Conservation (phyloP, 2,329 filamentous ascomycete species). For the Saccharata proteae region DNA sequence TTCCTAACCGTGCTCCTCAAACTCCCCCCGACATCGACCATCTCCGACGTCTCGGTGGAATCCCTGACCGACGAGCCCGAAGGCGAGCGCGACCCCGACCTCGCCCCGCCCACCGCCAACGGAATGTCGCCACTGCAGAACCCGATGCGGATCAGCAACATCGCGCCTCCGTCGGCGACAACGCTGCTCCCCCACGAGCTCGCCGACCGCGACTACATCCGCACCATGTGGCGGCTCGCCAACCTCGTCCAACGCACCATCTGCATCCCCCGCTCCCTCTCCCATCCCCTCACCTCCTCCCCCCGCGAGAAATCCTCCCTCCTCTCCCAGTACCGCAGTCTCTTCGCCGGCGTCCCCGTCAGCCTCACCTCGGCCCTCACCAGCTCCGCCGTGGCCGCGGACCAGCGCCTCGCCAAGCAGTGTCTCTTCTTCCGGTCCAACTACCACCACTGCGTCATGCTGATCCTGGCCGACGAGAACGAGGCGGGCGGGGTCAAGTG, state of each 20-base stretch:
- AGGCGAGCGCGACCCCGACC: slow-evolving; percentile 51
- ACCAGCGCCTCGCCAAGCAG: slow-evolving; percentile 58
- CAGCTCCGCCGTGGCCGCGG: slow-evolving; percentile 21
- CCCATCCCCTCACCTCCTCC: slow-evolving; percentile 58
- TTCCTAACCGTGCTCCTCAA: slow-evolving; percentile 69
- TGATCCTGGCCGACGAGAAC: slow-evolving; percentile 61
- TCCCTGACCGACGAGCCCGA: slow-evolving; percentile 57
- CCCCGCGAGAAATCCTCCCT: slow-evolving; percentile 58
- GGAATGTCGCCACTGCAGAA: slow-evolving; percentile 24
- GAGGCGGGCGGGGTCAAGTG: slow-evolving; percentile 36
- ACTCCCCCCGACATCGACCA: slow-evolving; percentile 64
- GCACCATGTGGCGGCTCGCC: slow-evolving; percentile 66
- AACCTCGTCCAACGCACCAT: slow-evolving; percentile 68
- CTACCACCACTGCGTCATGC: slow-evolving; percentile 73
- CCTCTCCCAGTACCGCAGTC: slow-evolving; percentile 54
- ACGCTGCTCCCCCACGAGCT: slow-evolving; percentile 22
- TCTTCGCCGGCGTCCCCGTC: slow-evolving; percentile 62
- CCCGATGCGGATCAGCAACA: slow-evolving; percentile 39
- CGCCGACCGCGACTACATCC: slow-evolving; percentile 44
- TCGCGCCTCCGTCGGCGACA: slow-evolving; percentile 26
- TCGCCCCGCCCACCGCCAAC: slow-evolving; percentile 18
- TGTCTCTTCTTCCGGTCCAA: slow-evolving; percentile 71
- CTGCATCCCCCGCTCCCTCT: slow-evolving; percentile 61
- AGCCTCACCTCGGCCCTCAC: slow-evolving; percentile 50
- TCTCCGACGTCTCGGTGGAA: slow-evolving; percentile 67